phyloP scores from a whole-genome alignment of 495 filamentous ascomycete genomes.

The Tuber calosporum region DNA sequence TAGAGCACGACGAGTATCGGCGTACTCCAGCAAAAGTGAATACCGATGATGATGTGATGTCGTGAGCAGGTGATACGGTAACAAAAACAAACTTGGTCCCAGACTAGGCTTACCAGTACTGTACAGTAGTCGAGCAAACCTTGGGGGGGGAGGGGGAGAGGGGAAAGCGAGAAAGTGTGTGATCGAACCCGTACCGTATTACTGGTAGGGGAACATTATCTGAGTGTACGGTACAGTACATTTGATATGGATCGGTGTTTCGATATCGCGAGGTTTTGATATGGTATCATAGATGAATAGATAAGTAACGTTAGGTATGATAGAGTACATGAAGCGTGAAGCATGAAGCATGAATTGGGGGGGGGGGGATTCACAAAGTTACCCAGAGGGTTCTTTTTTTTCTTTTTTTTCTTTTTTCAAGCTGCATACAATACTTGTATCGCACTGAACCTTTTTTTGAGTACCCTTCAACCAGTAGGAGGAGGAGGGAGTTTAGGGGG shows the following conservation, averaged over 20 bases:
- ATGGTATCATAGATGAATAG: neutral
- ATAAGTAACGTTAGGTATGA: neutral
- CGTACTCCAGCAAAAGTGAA: conserved; percentile 1
- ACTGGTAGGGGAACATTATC: neutral
- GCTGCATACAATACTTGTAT: neutral
- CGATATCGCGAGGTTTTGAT: neutral
- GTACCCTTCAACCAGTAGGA: too few relatives aligned
- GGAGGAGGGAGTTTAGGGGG: neutral
- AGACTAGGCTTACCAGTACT: neutral
- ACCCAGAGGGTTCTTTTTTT: neutral
- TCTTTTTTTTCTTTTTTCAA: neutral
- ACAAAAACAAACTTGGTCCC: neutral
- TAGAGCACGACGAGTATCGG: too few relatives aligned
- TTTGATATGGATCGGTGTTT: neutral
- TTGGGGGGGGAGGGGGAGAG: neutral
- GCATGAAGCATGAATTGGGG: too few relatives aligned
- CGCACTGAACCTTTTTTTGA: neutral
- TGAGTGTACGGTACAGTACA: too few relatives aligned
- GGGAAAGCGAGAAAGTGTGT: neutral
- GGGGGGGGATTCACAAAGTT: neutral
- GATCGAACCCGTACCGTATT: neutral
- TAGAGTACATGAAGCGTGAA: neutral
- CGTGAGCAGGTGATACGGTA: neutral
- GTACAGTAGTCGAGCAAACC: neutral
- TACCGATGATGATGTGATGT: conserved; percentile 3